Conservation (phyloP, 129 eudicot species). For the Tanacetum coccineum region DNA sequence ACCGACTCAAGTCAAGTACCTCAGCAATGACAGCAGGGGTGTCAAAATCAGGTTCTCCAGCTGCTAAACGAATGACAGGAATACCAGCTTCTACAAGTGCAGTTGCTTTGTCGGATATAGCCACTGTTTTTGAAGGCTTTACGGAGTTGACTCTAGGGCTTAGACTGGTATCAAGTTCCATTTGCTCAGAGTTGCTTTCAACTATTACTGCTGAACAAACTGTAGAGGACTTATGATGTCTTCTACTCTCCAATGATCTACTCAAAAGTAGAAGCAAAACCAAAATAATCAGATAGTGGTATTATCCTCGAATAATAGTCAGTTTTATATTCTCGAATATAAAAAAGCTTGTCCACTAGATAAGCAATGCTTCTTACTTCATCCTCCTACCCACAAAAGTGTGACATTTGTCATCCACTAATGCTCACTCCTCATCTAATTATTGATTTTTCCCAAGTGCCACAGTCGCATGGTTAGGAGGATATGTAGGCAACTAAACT, state of each 20-base stretch:
- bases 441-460: too few species aligned
- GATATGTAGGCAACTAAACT: too few species aligned
- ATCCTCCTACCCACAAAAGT: neutral
- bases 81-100: slow-evolving; percentile 98
- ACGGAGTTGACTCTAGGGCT: slow-evolving; percentile 94
- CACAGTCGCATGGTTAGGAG: too few species aligned
- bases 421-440: too few species aligned
- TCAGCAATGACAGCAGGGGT: slow-evolving; percentile 79
- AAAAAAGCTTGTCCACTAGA: too few species aligned
- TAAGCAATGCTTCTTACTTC: neutral
- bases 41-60: slow-evolving; percentile 98
- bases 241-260: slow-evolving; percentile 43
- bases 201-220: slow-evolving; percentile 44
- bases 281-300: slow-evolving; percentile 12
- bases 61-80: slow-evolving; percentile 88
- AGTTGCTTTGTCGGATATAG: slow-evolving; percentile 85
- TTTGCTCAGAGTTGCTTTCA: slow-evolving; percentile 35
- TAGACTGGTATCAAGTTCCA: slow-evolving; percentile 70
- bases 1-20: slow-evolving; percentile 37
- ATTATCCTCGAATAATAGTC: slow-evolving; percentile 7
- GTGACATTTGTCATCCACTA: too few species aligned
- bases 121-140: slow-evolving; percentile 92
- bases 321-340: neutral
- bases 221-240: slow-evolving; percentile 26
- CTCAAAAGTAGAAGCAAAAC: slow-evolving; percentile 7